Evolutionary conservation across 2,329 filamentous ascomycete species (phyloP), one percentile per base, ranked within the genome.

Genomic region (Diaporthe sp.): DNA sequence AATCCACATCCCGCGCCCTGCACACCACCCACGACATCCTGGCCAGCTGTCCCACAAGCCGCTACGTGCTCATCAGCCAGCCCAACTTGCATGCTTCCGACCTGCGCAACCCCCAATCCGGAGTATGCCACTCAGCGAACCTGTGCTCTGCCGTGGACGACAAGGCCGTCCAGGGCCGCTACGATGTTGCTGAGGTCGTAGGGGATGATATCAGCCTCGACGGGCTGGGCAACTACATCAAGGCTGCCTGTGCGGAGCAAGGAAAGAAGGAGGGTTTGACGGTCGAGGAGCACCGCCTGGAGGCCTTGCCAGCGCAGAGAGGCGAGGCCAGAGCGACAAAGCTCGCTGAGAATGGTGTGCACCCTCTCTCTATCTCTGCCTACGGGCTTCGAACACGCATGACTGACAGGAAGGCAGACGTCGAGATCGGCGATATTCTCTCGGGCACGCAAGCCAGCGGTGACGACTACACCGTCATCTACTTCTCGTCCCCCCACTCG

Each of bases 1-100:
- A 90, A 79, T 87, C 86, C 39, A 86, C 82, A 80, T 79, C 81
- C 30, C 82, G 85, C 63, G 86, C 88, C 19, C 76, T 88, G 58
- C 79, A 82, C 27, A 81, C 84, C 15, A 84, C 86, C 32, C 85
- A 86, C 75, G 77, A 83, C n/a, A 81, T 92, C 68, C 89, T 97
- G 35, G 85, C 87, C 51, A 83, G 84, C 71, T 97, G 95, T 83
- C 92, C 93, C 2, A 95, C 94, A 27, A 88, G 92, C 68, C 89
- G 89, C 78, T 98, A 98, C 84, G 85, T 97, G 73, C 82, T 98
- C 77, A 89, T 97, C 75, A 90, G 91, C 39, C 95, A 98, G 81
- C 92, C 94, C 15, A 93, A 93, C 77, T 88, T 95, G 73, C 91
- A 92, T 78, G 89, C 91, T 55, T 86, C 87, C 76, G 94, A 97